phyloP scores from a whole-genome alignment of 2,329 filamentous ascomycete species.

The Malbranchea cinnamomea region DNA sequence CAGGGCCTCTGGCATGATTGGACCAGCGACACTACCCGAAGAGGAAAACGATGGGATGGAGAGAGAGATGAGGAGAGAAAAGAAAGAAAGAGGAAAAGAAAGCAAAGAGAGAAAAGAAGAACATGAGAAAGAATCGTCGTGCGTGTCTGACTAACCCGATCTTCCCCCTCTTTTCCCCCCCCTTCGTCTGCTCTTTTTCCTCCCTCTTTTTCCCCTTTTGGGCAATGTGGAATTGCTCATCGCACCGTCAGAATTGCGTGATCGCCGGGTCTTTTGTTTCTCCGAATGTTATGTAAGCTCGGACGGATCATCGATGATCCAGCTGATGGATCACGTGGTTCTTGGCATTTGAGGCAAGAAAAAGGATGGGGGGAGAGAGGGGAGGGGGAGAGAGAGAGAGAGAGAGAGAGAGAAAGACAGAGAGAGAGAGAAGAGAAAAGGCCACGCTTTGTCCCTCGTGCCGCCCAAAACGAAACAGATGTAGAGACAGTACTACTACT shows the following conservation, averaged over 20 bases:
- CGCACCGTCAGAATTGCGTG: too few species aligned
- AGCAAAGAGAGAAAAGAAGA: neutral
- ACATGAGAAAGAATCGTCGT: neutral
- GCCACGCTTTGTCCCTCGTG: neutral
- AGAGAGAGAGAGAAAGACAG: neutral
- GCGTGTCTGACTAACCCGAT: too few species aligned
- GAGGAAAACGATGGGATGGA: slow-evolving; percentile 1
- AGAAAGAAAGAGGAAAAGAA: neutral
- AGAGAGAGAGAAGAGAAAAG: neutral
- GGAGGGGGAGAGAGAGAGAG: neutral
- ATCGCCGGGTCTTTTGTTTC: too few species aligned
- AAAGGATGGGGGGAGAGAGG: neutral
- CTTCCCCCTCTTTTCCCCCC: too few species aligned
- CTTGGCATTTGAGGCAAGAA: neutral
- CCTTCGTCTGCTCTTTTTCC: too few species aligned
- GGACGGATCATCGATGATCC: too few species aligned
- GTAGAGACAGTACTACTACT: neutral
- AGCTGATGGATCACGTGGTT: too few species aligned
- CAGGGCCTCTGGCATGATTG: neutral
- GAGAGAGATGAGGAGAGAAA: neutral
- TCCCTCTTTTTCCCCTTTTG: too few species aligned
- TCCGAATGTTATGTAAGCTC: too few species aligned
- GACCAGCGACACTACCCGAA: slow-evolving; percentile 4
- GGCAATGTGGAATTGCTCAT: too few species aligned
- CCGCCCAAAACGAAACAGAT: neutral